These are phyloP conservation scores for Pichia cactophila DNA, from an alignment of 1,139 yeast genomes.

Conservation along the genomic window DNA sequence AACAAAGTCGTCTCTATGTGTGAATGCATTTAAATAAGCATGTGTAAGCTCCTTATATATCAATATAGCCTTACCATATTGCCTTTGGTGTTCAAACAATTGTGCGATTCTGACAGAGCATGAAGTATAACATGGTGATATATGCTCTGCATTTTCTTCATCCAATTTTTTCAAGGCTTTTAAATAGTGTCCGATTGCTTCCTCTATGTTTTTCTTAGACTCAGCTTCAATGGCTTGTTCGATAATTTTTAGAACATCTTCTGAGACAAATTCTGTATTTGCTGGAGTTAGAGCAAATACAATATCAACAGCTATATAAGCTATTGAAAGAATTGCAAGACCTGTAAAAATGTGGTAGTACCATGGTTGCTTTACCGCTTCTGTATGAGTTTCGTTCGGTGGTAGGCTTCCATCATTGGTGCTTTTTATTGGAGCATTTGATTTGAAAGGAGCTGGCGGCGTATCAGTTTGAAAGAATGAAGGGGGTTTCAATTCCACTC, in stretches of 20 bases:
- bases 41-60: constrained; percentile 20
- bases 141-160: constrained; percentile 36
- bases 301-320: constrained; percentile 4
- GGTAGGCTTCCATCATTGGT: background rate
- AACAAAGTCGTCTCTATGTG: constrained; percentile 13
- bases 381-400: background rate
- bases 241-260: constrained; percentile 13
- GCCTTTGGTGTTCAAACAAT: constrained; percentile 40
- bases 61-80: constrained; percentile 21
- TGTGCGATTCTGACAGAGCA: constrained; percentile 79
- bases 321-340: constrained; percentile 2
- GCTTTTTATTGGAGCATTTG: background rate
- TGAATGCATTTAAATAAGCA: constrained; percentile 11
- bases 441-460: constrained; percentile 11
- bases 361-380: constrained; percentile 2
- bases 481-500: constrained; percentile 14
- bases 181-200: constrained; percentile 19
- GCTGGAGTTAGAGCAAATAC: constrained; percentile 1
- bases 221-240: constrained; percentile 19
- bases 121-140: constrained; percentile 72
- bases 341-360: background rate
- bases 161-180: constrained; percentile 18
- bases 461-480: constrained; percentile 8
- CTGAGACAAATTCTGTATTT: constrained; percentile 11
- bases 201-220: constrained; percentile 14